Percentiles rank a stretch among this genome's conserved stretches.
phyloP scores from a whole-genome alignment of 139 green algal species.

The Pseudopediastrum boryanum region DNA sequence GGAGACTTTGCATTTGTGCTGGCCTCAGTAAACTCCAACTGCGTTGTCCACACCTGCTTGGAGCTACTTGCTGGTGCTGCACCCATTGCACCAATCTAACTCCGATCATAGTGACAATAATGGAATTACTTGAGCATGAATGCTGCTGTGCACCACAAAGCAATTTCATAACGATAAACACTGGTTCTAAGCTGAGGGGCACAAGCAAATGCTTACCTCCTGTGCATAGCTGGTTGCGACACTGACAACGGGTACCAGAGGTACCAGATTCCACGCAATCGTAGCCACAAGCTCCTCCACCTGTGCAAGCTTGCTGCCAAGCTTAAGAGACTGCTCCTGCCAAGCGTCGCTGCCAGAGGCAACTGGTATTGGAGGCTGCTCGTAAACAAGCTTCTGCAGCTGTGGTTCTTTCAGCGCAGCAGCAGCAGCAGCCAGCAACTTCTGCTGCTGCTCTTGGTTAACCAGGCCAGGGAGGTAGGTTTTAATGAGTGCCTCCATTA shows the following conservation, averaged over 20 bases:
- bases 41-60: no score
- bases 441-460: background rate
- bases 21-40: no score
- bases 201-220: background rate
- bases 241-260: background rate
- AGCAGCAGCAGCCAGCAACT: background rate
- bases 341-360: background rate
- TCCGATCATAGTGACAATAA: background rate
- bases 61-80: no score
- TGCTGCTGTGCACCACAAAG: no score
- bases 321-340: background rate
- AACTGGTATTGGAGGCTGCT: background rate
- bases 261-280: slow-evolving; percentile 1
- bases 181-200: no score
- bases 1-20: no score
- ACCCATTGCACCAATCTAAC: background rate
- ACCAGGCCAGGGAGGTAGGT: slow-evolving; percentile 21
- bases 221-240: background rate
- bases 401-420: background rate
- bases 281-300: background rate
- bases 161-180: background rate
- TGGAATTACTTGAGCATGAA: background rate
- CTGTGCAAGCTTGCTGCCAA: slow-evolving; percentile 12
- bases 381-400: background rate
- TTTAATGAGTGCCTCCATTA: background rate